phyloP scores from a whole-genome alignment of 139 green algal species.

The Zygnema circumcarinatum region DNA sequence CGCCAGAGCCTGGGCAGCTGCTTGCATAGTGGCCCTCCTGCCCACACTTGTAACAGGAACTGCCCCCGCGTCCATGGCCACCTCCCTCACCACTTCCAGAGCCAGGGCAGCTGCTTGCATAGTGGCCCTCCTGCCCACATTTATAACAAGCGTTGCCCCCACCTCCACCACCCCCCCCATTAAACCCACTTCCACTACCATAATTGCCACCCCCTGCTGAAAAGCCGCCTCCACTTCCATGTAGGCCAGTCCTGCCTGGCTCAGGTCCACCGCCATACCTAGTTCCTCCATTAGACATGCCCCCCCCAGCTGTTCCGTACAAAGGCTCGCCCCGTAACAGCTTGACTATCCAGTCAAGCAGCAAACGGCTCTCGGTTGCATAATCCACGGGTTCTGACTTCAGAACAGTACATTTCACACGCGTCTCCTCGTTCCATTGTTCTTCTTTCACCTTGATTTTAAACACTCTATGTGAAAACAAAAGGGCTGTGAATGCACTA shows the following conservation, averaged over 20 bases:
- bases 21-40: constrained; percentile 13
- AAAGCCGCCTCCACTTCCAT: constrained; percentile 12
- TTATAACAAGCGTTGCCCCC: constrained; percentile 14
- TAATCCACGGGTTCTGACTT: constrained; percentile 57
- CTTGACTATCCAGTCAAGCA: constrained; percentile 58
- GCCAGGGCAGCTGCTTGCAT: background rate
- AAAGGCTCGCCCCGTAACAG: constrained; percentile 56
- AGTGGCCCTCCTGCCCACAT: constrained; percentile 38
- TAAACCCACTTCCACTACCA: background rate
- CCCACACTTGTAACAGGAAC: constrained; percentile 22
- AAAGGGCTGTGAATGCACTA: constrained; percentile 46
- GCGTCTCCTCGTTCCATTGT: constrained; percentile 87
- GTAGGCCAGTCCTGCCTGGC: background rate
- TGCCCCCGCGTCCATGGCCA: constrained; percentile 29
- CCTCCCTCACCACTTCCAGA: constrained; percentile 5
- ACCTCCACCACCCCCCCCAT: constrained; percentile 16
- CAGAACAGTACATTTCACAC: constrained; percentile 73
- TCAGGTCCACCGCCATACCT: background rate
- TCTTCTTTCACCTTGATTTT: constrained; percentile 83
- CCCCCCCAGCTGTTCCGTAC: background rate
- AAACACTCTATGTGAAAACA: constrained; percentile 68
- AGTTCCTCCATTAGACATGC: background rate
- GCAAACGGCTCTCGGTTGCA: constrained; percentile 42
- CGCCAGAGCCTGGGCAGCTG: background rate
- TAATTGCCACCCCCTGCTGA: constrained; percentile 4